Percentiles rank a stretch among this genome's conserved stretches.
phyloP scores from a whole-genome alignment of 148 eudicot genomes.

The Euryodendron excelsum region DNA sequence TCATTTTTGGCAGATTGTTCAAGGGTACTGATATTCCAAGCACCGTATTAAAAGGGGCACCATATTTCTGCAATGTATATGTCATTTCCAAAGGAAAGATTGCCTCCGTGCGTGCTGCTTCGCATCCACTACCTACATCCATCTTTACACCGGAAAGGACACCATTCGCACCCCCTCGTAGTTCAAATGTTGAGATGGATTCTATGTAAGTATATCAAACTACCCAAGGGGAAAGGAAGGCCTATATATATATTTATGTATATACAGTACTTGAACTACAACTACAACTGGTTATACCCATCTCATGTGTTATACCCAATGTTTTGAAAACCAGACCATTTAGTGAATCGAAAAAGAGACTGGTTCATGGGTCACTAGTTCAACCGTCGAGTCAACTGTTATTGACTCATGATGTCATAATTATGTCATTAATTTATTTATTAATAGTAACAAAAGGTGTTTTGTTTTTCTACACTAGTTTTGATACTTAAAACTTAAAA shows the following conservation, averaged over 20 bases:
- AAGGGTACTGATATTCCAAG: slow-evolving; percentile 19
- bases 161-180: not conserved
- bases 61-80: slow-evolving; percentile 23
- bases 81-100: slow-evolving; percentile 21
- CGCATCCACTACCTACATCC: slow-evolving; percentile 6
- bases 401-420: too few species aligned
- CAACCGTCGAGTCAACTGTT: too few species aligned
- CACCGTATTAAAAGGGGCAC: slow-evolving; percentile 23
- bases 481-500: too few species aligned
- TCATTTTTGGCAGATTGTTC: slow-evolving; percentile 12
- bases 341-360: too few species aligned
- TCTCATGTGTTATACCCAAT: too few species aligned
- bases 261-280: not conserved
- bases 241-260: not conserved
- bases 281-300: too few species aligned
- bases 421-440: too few species aligned
- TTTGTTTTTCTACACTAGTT: too few species aligned
- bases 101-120: slow-evolving; percentile 3
- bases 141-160: not conserved
- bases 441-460: too few species aligned
- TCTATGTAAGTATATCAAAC: not conserved
- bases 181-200: not conserved
- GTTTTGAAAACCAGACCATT: too few species aligned
- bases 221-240: not conserved
- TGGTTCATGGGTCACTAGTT: too few species aligned